Percentiles rank a stretch among this genome's conserved stretches.
phyloP scores from a whole-genome alignment of 305 asterid genomes.

The Fraxinus ornus region DNA sequence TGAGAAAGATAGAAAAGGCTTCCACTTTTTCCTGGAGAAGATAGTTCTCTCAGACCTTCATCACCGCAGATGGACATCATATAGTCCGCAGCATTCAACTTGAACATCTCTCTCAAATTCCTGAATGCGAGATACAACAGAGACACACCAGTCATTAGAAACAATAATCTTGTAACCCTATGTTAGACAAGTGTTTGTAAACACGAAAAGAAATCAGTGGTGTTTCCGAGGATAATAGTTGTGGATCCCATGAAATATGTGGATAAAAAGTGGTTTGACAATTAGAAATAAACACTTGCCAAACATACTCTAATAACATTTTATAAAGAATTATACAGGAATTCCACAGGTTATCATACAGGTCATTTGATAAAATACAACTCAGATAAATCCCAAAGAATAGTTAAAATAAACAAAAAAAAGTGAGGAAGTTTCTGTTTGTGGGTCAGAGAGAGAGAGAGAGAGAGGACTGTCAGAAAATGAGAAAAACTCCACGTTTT shows the following conservation, averaged over 20 bases:
- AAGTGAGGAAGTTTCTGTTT: neutral
- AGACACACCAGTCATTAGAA: conserved; percentile 24
- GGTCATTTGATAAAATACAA: conserved; percentile 1
- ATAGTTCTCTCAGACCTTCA: conserved; percentile 81
- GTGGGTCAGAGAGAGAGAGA: neutral
- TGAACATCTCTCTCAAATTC: conserved; percentile 92
- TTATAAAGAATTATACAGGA: neutral
- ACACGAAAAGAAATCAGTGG: neutral
- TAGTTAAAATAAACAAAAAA: neutral
- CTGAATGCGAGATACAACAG: conserved; percentile 52
- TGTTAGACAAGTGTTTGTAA: neutral
- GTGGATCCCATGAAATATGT: neutral
- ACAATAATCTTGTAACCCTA: neutral
- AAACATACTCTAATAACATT: neutral
- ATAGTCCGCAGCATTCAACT: conserved; percentile 90
- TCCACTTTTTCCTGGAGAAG: conserved; percentile 98
- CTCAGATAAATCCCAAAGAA: conserved; percentile 18
- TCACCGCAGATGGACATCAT: conserved; percentile 99
- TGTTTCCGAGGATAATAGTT: neutral
- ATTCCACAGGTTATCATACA: neutral
- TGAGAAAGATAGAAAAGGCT: conserved; percentile 86
- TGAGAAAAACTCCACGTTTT: neutral
- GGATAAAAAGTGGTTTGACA: neutral
- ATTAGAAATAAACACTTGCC: neutral
- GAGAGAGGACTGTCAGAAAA: neutral